Evolutionary conservation across 768 basidiomycete genomes (phyloP), one percentile per base, ranked within the genome.

Genomic region (Russula dissimulans): DNA sequence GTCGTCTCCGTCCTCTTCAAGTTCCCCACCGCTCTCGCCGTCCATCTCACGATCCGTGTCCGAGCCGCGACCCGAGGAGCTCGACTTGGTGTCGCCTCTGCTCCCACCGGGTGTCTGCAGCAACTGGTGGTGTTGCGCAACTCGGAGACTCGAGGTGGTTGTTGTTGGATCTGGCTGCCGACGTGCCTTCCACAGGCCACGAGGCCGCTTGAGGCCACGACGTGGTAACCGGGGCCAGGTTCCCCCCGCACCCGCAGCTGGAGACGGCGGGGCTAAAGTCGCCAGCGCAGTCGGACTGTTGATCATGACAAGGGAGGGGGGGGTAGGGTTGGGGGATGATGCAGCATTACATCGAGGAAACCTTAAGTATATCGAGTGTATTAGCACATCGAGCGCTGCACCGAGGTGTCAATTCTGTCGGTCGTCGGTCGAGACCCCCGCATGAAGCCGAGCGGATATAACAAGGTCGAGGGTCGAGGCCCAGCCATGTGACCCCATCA

Each of bases 1-100:
- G 31, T 66, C 63, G 62, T 68, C 66, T n/a, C 56, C 65, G 22
- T 65, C 56, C 18, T 32, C 52, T 2, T 54, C 58, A 5, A 56
- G 61, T 46, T 63, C 55, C 15, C 26, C 48, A 9, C 42, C 54
- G 39, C 54, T 32, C 42, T 59, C 57, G 22, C 22, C 22, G 17
- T 58, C 41, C 48, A 22, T 47, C 57, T 17, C 53, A n/a, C 31
- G 52, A 18, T 62, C 56, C 29, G 50, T 62, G 11, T 57, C 55
- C 11, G 55, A 61, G 0, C 53, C 53, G 17, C 59, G 62, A 15
- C 41, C 47, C 12, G 59, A 60, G 11, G 49, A 51, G 12, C 36
- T 44, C 14, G 48, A 43, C 1, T 26, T 57, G 5, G 31, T 11
- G 1, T 47, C 31, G 12, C 47, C 31, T 26, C 22, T 26, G 22